A percentile compares a stretch with the other conserved stretches of the same genome.
Evolutionary conservation across 2,329 filamentous ascomycete genomes (phyloP).

Genomic region (Davidsoniella eucalypti): DNA sequence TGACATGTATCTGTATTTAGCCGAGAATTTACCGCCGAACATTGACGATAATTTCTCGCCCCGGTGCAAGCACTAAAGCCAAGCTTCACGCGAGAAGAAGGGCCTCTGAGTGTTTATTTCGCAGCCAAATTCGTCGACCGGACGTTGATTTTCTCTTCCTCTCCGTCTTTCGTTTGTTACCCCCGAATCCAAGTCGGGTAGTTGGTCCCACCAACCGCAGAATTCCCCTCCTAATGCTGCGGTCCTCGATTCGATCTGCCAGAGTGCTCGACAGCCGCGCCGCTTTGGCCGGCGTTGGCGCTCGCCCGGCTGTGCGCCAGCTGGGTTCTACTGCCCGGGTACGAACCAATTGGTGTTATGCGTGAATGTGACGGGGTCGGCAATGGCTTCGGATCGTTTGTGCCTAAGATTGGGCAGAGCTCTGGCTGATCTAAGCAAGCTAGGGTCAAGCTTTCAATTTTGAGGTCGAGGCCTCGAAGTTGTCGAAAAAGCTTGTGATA

Average conservation of each 20-base stretch:
- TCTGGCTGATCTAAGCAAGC: too few species aligned
- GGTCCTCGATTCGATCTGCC: slow-evolving; percentile 49
- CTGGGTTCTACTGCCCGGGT: slow-evolving; percentile 9
- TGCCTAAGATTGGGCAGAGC: not conserved
- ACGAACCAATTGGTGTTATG: slow-evolving; percentile 10
- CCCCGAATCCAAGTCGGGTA: not conserved
- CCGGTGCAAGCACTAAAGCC: slow-evolving; percentile 27
- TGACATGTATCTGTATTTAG: too few species aligned
- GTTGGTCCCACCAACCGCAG: too few species aligned
- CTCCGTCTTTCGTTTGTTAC: too few species aligned
- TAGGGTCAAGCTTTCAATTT: too few species aligned
- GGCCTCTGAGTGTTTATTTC: not conserved
- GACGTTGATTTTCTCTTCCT: not conserved
- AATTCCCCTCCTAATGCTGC: slow-evolving; percentile 36
- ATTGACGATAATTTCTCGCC: slow-evolving; percentile 14
- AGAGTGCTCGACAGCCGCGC: slow-evolving; percentile 29
- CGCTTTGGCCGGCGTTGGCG: slow-evolving; percentile 29
- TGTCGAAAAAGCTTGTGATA: not conserved
- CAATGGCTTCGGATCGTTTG: not conserved
- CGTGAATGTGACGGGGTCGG: not conserved
- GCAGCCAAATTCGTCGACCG: not conserved
- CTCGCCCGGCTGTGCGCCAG: slow-evolving; percentile 21
- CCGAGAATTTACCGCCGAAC: not conserved
- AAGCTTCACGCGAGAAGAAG: slow-evolving; percentile 5
- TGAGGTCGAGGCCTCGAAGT: not conserved